A percentile compares a stretch with the other conserved stretches of the same genome.
Conservation (phyloP, 2,329 filamentous ascomycete genomes). For the Thielaviopsis populi region DNA sequence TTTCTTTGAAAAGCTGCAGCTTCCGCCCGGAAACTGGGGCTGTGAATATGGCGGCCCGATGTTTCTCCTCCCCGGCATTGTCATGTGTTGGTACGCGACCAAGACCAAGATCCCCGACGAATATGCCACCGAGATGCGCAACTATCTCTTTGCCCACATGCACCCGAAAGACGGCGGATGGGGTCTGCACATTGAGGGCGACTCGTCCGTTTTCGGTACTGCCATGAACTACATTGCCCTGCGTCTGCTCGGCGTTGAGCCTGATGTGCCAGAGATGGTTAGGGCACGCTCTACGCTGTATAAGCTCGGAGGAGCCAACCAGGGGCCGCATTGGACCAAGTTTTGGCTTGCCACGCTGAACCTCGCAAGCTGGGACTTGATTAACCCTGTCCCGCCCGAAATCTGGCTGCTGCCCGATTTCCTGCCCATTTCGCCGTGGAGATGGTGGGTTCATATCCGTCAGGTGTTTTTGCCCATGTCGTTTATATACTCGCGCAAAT, state of each 20-base stretch:
- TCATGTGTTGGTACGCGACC: constrained; percentile 79
- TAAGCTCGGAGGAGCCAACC: constrained; percentile 67
- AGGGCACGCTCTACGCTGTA: constrained; percentile 73
- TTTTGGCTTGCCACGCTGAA: constrained; percentile 83
- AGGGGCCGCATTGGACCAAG: constrained; percentile 90
- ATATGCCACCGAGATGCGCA: constrained; percentile 75
- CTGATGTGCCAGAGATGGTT: constrained; percentile 71
- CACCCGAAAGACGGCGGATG: constrained; percentile 85
- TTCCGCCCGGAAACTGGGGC: constrained; percentile 82
- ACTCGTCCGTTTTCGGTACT: constrained; percentile 84
- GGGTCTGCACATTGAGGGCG: constrained; percentile 89
- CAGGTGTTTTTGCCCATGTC: constrained; percentile 90
- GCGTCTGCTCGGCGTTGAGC: constrained; percentile 65
- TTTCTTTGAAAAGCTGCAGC: constrained; percentile 82
- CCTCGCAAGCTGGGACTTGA: constrained; percentile 74
- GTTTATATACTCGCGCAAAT: constrained; percentile 73
- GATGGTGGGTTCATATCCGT: constrained; percentile 98
- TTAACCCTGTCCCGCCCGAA: constrained; percentile 88
- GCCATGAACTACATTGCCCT: constrained; percentile 73
- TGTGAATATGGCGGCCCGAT: constrained; percentile 97
- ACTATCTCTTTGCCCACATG: constrained; percentile 77
- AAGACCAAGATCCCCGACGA: constrained; percentile 70
- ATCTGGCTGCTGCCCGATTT: constrained; percentile 86
- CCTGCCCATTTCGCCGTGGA: constrained; percentile 78
- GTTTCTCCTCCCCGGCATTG: constrained; percentile 78